Base-by-base conservation (phyloP, 2,329 filamentous ascomycete species). In the Ophiobolus disseminans region DNA sequence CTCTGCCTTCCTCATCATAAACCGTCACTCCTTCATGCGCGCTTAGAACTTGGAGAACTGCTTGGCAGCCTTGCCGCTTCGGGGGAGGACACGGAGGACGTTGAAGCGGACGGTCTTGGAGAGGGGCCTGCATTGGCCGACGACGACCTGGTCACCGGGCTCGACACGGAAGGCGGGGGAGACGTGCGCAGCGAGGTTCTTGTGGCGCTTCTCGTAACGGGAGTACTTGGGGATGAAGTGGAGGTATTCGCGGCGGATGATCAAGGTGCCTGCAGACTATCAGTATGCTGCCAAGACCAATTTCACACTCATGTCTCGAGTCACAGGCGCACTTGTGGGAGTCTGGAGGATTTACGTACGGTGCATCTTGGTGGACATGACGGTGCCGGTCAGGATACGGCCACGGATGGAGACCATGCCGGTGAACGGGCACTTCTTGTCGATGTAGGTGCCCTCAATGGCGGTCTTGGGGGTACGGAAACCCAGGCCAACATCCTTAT, bases 71-170 rank as follows among this genome's bases (percentile, higher is more conserved):
- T 97, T 97, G 82, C 92, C 91, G 73, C 91, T 96, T 83, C 92
- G 88, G 81, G 93, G 93, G 74, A 97, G 89, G 73, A 99, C 94
- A 76, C 94, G 92, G 77, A 99, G 90, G 77, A 97, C 92, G 85
- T 99, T 99, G 90, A 99, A 99, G 78, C 94, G 94, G 90, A 99
- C 95, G 79, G 94, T 99, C 90, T 99, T 99, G 90, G 88, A 92
- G 75, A 99, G 86, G 75, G 94, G 94, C 81, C 94, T 86, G 90
- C 94, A 99, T 86, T 99, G 94, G 82, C 94, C 94, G 80, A 99
- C 93, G 73, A 93, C 96, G 74, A 99, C 95, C 83, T 93, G 89
- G 82, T 99, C 94, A 87, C 94, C 95, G 79, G 97, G 93, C 85
- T 96, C 90, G 73, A 97, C 92, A 96, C 94, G 94, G 91, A 99